A percentile compares a stretch with the other conserved stretches of the same genome.
phyloP scores from a whole-genome alignment of 2,329 filamentous ascomycete species.

The Colletotrichum tropicale region DNA sequence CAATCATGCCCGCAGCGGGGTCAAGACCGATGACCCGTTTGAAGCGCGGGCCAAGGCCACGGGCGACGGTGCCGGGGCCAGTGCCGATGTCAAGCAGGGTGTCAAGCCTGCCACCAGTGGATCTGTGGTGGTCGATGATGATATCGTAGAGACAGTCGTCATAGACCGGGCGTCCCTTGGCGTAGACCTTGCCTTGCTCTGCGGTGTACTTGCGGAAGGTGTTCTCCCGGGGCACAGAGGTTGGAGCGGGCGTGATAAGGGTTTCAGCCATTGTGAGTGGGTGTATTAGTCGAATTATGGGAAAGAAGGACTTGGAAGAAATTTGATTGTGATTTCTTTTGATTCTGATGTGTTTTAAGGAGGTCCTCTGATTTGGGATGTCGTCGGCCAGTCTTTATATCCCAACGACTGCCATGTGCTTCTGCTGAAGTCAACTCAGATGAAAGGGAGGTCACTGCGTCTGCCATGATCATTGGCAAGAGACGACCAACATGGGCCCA shows the following conservation, averaged over 20 bases:
- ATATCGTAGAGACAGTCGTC: conserved; percentile 47
- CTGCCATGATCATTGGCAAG: background rate
- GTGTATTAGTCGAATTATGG: background rate
- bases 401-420: background rate
- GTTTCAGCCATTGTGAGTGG: background rate
- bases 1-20: conserved; percentile 58
- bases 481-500: background rate
- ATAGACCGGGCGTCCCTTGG: conserved; percentile 46
- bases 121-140: conserved; percentile 50
- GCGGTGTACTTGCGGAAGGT: conserved; percentile 51
- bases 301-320: background rate
- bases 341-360: background rate
- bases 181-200: conserved; percentile 48
- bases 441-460: background rate
- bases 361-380: background rate
- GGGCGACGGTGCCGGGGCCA: conserved; percentile 56
- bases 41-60: conserved; percentile 51
- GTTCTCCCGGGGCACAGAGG: conserved; percentile 16
- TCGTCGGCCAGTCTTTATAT: background rate
- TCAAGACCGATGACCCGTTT: conserved; percentile 52
- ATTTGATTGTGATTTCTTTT: background rate
- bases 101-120: conserved; percentile 46
- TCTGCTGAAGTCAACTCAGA: background rate
- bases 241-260: background rate
- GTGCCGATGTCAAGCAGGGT: conserved; percentile 60